These are phyloP conservation scores for Taphrina confusa DNA, from an alignment of 1,139 yeast genomes.

Conservation along the genomic window DNA sequence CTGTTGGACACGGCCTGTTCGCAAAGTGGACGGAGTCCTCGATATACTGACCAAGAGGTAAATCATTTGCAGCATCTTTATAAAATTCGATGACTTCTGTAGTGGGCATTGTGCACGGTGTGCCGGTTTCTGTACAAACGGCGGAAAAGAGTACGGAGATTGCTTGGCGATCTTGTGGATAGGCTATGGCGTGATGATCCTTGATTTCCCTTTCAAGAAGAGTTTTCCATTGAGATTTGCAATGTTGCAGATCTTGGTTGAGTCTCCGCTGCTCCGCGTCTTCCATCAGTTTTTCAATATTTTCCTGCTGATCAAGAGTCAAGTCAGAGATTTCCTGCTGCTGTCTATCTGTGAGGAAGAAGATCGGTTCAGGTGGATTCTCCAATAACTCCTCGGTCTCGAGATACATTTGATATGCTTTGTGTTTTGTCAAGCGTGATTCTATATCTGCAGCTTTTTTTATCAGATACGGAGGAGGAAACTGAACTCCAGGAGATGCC, in stretches of 20 bases:
- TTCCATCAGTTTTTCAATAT: conserved; percentile 19
- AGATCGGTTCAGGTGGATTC: conserved; percentile 13
- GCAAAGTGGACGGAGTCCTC: conserved; percentile 79
- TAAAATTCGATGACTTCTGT: conserved; percentile 79
- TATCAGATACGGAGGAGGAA: conserved; percentile 66
- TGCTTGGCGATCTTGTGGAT: conserved; percentile 73
- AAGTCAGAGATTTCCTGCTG: conserved; percentile 25
- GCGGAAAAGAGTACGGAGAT: conserved; percentile 76
- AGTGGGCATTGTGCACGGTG: conserved; percentile 92
- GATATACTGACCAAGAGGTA: conserved; percentile 82
- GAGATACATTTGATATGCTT: conserved; percentile 11
- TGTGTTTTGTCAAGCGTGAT: conserved; percentile 42
- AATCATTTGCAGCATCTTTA: conserved; percentile 71
- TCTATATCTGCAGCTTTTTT: conserved; percentile 48
- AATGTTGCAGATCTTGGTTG: conserved; percentile 29
- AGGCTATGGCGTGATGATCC: conserved; percentile 49
- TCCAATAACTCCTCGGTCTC: conserved; percentile 9
- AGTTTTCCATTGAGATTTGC: conserved; percentile 62
- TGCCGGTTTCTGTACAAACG: conserved; percentile 79
- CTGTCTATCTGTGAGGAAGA: conserved; percentile 17
- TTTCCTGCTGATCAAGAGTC: conserved; percentile 24
- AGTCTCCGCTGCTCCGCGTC: conserved; percentile 25
- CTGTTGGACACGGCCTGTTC: conserved; percentile 60
- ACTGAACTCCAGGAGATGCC: conserved; percentile 72
- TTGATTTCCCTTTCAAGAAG: conserved; percentile 49